Evolutionary conservation across 495 filamentous ascomycete genomes (phyloP).

Genomic region (Xylaria grammica): DNA sequence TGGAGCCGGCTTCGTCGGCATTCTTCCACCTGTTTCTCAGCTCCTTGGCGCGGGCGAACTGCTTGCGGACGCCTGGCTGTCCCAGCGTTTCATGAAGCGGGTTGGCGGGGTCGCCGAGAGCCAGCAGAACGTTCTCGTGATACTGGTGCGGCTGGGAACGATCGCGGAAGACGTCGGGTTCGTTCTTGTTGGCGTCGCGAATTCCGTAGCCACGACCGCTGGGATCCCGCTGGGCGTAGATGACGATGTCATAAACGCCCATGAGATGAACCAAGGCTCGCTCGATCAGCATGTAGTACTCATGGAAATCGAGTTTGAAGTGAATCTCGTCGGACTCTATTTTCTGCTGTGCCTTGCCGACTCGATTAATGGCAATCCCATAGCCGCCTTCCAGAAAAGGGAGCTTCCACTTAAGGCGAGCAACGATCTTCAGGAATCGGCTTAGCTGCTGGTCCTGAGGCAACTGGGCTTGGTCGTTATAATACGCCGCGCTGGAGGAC

Average conservation of each 20-base stretch:
- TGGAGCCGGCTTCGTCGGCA: conserved; percentile 47
- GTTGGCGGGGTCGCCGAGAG: conserved; percentile 54
- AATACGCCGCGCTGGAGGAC: conserved; percentile 17
- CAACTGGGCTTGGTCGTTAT: conserved; percentile 27
- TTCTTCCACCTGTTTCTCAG: conserved; percentile 72
- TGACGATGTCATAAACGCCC: conserved; percentile 58
- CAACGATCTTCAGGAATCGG: conserved; percentile 62
- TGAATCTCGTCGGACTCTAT: conserved; percentile 58
- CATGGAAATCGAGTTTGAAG: conserved; percentile 75
- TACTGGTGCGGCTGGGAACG: conserved; percentile 54
- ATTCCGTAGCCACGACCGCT: conserved; percentile 20
- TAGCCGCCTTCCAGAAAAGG: conserved; percentile 62
- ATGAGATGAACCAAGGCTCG: conserved; percentile 66
- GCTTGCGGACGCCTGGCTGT: conserved; percentile 46
- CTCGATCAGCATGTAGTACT: conserved; percentile 71
- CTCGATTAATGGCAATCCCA: conserved; percentile 46
- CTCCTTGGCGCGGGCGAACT: conserved; percentile 66
- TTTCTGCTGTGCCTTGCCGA: conserved; percentile 31
- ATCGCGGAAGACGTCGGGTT: conserved; percentile 1
- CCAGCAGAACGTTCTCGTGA: conserved; percentile 67
- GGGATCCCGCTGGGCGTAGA: conserved; percentile 35
- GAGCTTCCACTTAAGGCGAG: conserved; percentile 65
- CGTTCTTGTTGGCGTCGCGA: conserved; percentile 7
- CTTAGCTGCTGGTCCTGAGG: conserved; percentile 49
- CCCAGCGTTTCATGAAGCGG: conserved; percentile 61